Base-by-base conservation (phyloP, 1,139 yeast genomes). In the Kodamaea suecica region DNA sequence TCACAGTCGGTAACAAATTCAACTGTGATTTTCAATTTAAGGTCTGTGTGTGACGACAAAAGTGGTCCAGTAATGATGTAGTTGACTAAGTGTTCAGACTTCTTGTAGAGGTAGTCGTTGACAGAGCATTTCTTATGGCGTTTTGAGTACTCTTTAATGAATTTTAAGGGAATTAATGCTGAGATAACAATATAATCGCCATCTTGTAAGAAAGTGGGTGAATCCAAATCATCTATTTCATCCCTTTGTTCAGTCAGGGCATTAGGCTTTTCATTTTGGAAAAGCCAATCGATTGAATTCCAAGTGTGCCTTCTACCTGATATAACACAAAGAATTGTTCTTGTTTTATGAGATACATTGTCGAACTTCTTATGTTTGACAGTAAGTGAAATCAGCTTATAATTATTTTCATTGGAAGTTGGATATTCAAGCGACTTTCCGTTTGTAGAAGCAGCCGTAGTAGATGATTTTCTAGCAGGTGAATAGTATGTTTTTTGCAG, bases 11-110 rank as follows among this genome's bases (percentile, higher is more conserved):
- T 44, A 11, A 77, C 71, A 41, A 78, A 63, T 45, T 78, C 84
- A 10, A 79, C 72, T 0, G 82, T 76, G 6, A 79, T 56, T 41
- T 73, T 72, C 27, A 77, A 51, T 29, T 58, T 60, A 37, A 71
- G 57, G 27, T 61, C 52, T 5, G 30, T 13, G 43, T 33, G 38
- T 33, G 33, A 29, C 53, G 34, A 24, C 19, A 47, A 36, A 10
- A 42, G 47, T 34, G 66, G 48, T 40, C 58, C 46, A 26, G 52
- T 37, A 3, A 67, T 51, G 34, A 73, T 57, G 52, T 75, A 73
- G 27, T 60, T 47, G 30, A 73, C 48, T 15, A 76, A 52, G 11
- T 57, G 49, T 25, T 61, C 59, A 47, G 79, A 68, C 43, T 67
- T 71, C 12, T 46, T 40, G 42, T 61, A 58, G 17, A 76, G 59